These are phyloP conservation scores for Dittrichia graveolens DNA, from an alignment of 129 eudicot species.

Conservation along the genomic window DNA sequence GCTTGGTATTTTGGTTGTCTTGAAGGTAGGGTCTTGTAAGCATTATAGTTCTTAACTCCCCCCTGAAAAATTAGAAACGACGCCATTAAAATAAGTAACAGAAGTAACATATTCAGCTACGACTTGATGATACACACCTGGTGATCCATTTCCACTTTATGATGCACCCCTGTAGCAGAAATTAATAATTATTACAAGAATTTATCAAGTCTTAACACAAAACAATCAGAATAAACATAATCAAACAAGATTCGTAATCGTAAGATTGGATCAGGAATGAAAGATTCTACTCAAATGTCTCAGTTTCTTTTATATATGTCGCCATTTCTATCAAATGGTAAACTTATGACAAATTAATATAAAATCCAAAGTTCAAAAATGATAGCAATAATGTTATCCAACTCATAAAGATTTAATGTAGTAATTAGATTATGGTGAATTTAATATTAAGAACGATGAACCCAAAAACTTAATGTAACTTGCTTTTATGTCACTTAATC, in stretches of 20 bases:
- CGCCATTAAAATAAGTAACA: neutral
- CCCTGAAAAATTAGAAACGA: constrained; percentile 32
- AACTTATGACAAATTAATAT: no score
- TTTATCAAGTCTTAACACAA: neutral
- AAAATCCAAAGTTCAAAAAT: no score
- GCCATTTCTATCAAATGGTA: no score
- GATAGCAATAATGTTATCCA: no score
- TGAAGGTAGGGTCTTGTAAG: constrained; percentile 24
- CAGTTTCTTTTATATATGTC: no score
- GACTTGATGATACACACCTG: constrained; percentile 33
- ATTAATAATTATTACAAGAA: neutral
- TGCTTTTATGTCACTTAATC: no score
- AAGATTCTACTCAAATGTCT: neutral
- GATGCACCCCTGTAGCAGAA: constrained; percentile 49
- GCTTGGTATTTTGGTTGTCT: constrained; percentile 62
- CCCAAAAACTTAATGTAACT: no score
- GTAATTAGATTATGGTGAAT: no score
- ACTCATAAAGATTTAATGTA: neutral
- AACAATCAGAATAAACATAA: neutral
- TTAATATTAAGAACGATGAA: no score
- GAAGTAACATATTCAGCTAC: neutral
- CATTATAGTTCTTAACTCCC: constrained; percentile 44
- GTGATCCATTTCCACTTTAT: constrained; percentile 56
- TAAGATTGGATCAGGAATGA: no score
- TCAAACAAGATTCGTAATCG: no score